These are phyloP conservation scores for Suillus tomentosus DNA, from an alignment of 768 basidiomycete genomes.

Conservation along the genomic window DNA sequence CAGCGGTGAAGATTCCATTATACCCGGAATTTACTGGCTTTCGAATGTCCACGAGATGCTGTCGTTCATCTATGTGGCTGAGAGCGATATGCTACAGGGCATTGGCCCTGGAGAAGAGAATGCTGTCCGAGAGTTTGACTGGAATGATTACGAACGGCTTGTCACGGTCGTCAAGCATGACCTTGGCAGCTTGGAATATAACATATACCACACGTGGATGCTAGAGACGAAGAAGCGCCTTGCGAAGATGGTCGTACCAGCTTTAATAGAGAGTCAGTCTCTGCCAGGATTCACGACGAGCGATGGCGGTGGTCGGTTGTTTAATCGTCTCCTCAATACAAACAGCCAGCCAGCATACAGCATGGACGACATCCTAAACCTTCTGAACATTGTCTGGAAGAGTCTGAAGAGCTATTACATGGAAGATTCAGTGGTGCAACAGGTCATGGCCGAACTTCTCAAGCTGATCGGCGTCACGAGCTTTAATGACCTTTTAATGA, in stretches of 20 bases:
- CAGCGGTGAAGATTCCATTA: conserved; percentile 89
- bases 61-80: conserved; percentile 98
- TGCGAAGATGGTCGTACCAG: conserved; percentile 98
- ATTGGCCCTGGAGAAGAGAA: conserved; percentile 96
- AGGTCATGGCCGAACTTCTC: conserved; percentile 91
- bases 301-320: conserved; percentile 90
- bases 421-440: conserved; percentile 96
- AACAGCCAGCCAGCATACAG: conserved; percentile 88
- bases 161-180: conserved; percentile 99
- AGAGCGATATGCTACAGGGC: conserved; percentile 97
- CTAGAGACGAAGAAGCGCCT: conserved; percentile 95
- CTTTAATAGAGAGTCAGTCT: conserved; percentile 95
- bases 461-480: conserved; percentile 96
- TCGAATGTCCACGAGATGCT: conserved; percentile 99
- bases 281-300: conserved; percentile 96
- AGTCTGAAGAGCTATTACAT: conserved; percentile 97
- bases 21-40: conserved; percentile 99
- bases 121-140: conserved; percentile 89
- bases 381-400: conserved; percentile 98
- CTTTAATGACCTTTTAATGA: conserved; percentile 98
- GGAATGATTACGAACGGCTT: conserved; percentile 94
- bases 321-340: conserved; percentile 88
- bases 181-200: conserved; percentile 97
- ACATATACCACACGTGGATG: conserved; percentile 99
- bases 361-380: conserved; percentile 97